phyloP scores from a whole-genome alignment of 306 rosid genomes.

The Prunus davidiana region DNA sequence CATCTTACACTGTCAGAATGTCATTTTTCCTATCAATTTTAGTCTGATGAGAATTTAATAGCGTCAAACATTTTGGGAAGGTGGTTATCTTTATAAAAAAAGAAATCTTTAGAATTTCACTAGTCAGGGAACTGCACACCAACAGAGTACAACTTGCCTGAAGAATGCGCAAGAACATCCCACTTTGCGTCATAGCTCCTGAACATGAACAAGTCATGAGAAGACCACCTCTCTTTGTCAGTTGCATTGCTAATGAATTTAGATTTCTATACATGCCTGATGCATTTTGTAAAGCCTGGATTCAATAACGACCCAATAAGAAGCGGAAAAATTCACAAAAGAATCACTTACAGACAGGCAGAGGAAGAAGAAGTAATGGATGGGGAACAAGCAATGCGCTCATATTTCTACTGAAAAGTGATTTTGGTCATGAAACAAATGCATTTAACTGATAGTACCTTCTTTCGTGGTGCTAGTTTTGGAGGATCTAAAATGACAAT shows the following conservation, averaged over 20 bases:
- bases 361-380: not conserved
- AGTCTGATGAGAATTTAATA: not conserved
- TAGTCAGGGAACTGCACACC: not conserved
- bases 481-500: constrained; percentile 89
- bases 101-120: too few species aligned
- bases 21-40: too few species aligned
- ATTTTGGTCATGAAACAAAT: not conserved
- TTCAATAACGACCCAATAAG: constrained; percentile 8
- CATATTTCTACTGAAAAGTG: not conserved
- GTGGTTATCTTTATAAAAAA: too few species aligned
- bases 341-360: constrained; percentile 3
- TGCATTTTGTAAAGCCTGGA: constrained; percentile 75
- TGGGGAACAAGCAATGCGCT: not conserved
- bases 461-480: constrained; percentile 81
- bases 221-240: constrained; percentile 86
- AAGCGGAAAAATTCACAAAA: constrained; percentile 8
- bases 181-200: constrained; percentile 90
- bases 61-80: not conserved
- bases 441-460: constrained; percentile 36
- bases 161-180: constrained; percentile 65
- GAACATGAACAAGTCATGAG: constrained; percentile 96
- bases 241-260: constrained; percentile 83
- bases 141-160: constrained; percentile 48
- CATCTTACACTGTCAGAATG: not conserved
- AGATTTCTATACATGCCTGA: constrained; percentile 84